Base-by-base conservation (phyloP, 768 basidiomycete species). In the Pleurotus ostreatus region DNA sequence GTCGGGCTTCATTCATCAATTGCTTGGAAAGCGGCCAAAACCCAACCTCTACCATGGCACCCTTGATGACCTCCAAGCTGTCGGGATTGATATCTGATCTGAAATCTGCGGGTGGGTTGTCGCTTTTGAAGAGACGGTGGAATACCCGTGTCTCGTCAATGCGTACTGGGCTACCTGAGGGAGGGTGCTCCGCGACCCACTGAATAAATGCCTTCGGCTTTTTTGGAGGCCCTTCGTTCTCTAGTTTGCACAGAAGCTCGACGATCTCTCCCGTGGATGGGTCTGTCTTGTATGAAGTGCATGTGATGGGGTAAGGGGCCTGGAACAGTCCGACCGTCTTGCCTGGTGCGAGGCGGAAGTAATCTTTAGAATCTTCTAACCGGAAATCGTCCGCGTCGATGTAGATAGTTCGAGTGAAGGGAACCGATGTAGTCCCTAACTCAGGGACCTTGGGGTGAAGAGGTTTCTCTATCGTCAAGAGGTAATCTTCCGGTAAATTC, bases 321-420 rank as follows among this genome's bases (percentile, higher is more conserved):
- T 94, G 89, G 79, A 98, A 96, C 23, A 99, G 75, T 13, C 97
- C 97, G 43, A 98, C 97, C 0, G 94, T 93, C 76, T 98, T 98
- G 46, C 95, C 95, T 5, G 97, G 97, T 13, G 96, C 93, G 46
- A 99, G 86, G 41, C 97, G 88, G 85, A 95, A 98, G 73, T 97
- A 99, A 67, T 98, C 95, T 59, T 86, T 86, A 20, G 92, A 91
- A 66, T 96, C 94, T 61, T 91, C 83, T 37, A 89, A 72, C 52
- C 97, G 81, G 80, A 99, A 99, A 71, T 99, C 97, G 57, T 92
- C 89, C 25, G 78, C 77, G 60, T 99, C 96, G 65, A 98, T 98
- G 72, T 90, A 98, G 56, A 99, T 76, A 6, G 84, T 88, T 18
- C 87, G 84, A 9, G 94, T 92, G 72, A 98, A 91, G 4, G 93